Conservation (phyloP, 2,329 filamentous ascomycete genomes). For the Monosporascus sp. region DNA sequence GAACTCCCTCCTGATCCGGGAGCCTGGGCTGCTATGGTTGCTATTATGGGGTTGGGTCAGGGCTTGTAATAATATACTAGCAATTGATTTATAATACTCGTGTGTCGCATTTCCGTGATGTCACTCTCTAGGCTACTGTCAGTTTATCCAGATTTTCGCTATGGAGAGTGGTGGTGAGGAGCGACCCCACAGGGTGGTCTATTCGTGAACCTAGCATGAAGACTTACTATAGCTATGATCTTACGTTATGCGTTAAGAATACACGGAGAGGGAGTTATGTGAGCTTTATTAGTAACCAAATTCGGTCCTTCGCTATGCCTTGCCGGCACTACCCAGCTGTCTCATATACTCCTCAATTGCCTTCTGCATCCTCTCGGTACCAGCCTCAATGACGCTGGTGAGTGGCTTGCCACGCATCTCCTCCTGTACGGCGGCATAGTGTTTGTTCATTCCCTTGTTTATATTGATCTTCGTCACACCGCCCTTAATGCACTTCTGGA, state of each 20-base stretch:
- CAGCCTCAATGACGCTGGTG: constrained; percentile 43
- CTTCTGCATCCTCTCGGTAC: constrained; percentile 41
- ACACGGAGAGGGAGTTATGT: too few relatives aligned
- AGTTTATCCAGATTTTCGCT: too few relatives aligned
- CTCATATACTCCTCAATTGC: constrained; percentile 44
- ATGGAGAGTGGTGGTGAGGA: too few relatives aligned
- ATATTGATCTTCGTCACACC: constrained; percentile 47
- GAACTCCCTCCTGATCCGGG: constrained; percentile 63
- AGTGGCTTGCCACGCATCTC: constrained; percentile 42
- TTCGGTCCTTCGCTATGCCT: constrained; percentile 22
- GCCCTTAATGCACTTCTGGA: constrained; percentile 37
- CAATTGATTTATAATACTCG: too few relatives aligned
- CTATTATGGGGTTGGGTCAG: constrained; percentile 35
- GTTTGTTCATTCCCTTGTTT: constrained; percentile 48
- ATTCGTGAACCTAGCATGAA: too few relatives aligned
- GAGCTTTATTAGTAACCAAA: too few relatives aligned
- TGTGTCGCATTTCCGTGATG: too few relatives aligned
- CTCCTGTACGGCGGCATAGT: constrained; percentile 39
- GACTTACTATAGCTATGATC: too few relatives aligned
- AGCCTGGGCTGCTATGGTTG: constrained; percentile 63
- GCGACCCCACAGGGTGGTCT: too few relatives aligned
- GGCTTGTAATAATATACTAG: constrained; percentile 12
- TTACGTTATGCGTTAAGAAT: neutral
- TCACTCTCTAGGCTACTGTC: too few relatives aligned
- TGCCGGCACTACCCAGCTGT: constrained; percentile 41